A percentile compares a stretch with the other conserved stretches of the same genome.
phyloP scores from a whole-genome alignment of 1,284 basidiomycete genomes.

The Cystobasidiaceae sp. region DNA sequence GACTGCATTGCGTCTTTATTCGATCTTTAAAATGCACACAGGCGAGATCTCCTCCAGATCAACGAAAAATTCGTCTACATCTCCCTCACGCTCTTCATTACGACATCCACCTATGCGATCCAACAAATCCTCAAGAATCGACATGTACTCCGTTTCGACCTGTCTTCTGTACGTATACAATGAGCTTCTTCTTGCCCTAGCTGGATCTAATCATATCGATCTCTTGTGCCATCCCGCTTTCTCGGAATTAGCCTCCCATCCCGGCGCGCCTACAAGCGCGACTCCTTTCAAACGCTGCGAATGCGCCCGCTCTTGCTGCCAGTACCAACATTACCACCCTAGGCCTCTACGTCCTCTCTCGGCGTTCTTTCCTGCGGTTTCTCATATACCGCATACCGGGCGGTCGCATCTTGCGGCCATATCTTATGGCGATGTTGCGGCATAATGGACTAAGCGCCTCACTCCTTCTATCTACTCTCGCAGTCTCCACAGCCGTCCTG shows the following conservation, averaged over 20 bases:
- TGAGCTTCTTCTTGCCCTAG: too few species aligned
- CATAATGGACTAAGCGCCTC: slow-evolving; percentile 34
- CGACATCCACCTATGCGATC: slow-evolving; percentile 27
- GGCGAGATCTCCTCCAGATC: slow-evolving; percentile 35
- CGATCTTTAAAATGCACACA: too few species aligned
- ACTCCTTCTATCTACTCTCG: slow-evolving; percentile 28
- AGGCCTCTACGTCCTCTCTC: slow-evolving; percentile 33
- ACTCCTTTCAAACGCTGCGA: background rate
- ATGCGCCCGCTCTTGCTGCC: slow-evolving; percentile 3
- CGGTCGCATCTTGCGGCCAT: slow-evolving; percentile 34
- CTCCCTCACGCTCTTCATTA: slow-evolving; percentile 22
- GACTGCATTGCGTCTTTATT: too few species aligned
- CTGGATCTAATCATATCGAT: background rate
- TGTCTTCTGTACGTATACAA: background rate
- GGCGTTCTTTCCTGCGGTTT: slow-evolving; percentile 35
- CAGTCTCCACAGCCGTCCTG: slow-evolving; percentile 32
- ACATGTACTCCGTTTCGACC: slow-evolving; percentile 32
- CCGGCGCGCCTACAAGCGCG: slow-evolving; percentile 33
- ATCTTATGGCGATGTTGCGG: slow-evolving; percentile 36
- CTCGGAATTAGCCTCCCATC: slow-evolving; percentile 33
- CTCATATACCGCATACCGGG: slow-evolving; percentile 35
- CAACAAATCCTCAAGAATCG: slow-evolving; percentile 28
- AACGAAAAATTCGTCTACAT: slow-evolving; percentile 38
- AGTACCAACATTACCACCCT: slow-evolving; percentile 33
- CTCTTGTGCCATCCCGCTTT: background rate